These are phyloP conservation scores for Hagleromyces aurorensis DNA, from an alignment of 805 yeast genomes.

Conservation along the genomic window DNA sequence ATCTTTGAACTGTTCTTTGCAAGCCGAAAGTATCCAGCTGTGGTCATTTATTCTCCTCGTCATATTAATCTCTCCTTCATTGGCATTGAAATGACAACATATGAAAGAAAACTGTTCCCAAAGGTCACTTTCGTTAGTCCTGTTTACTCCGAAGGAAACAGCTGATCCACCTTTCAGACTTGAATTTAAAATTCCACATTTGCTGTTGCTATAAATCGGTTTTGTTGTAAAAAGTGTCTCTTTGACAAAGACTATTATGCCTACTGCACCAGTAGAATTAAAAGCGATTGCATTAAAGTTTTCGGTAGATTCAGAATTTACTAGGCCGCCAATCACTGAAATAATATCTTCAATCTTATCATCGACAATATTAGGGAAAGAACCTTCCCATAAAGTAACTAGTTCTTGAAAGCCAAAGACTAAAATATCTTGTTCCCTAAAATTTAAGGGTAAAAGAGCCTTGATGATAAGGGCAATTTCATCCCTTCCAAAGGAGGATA, in stretches of 20 bases:
- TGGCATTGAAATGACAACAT: constrained; percentile 67
- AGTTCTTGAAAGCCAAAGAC: constrained; percentile 66
- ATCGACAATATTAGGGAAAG: constrained; percentile 34
- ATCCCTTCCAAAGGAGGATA: constrained; percentile 32
- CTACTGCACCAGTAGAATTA: constrained; percentile 51
- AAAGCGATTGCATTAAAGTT: constrained; percentile 37
- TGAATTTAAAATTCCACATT: constrained; percentile 53
- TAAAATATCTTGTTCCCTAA: constrained; percentile 34
- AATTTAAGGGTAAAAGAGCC: constrained; percentile 30
- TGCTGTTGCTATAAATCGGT: constrained; percentile 30
- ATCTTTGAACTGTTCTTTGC: constrained; percentile 30
- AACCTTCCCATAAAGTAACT: constrained; percentile 47
- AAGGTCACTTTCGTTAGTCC: constrained; percentile 19
- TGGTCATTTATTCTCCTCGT: constrained; percentile 47
- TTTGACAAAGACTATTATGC: constrained; percentile 41
- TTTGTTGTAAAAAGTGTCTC: constrained; percentile 29
- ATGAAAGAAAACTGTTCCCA: constrained; percentile 52
- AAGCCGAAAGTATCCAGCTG: constrained; percentile 39
- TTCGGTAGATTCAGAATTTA: constrained; percentile 32
- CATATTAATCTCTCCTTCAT: constrained; percentile 51
- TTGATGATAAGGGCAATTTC: constrained; percentile 24
- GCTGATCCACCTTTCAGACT: constrained; percentile 73
- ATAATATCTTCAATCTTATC: constrained; percentile 33
- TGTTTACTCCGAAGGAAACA: constrained; percentile 35
- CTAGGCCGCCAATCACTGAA: constrained; percentile 29